Conservation (phyloP, 192 early-diverging fungal species). For the Coemansia sp. region DNA sequence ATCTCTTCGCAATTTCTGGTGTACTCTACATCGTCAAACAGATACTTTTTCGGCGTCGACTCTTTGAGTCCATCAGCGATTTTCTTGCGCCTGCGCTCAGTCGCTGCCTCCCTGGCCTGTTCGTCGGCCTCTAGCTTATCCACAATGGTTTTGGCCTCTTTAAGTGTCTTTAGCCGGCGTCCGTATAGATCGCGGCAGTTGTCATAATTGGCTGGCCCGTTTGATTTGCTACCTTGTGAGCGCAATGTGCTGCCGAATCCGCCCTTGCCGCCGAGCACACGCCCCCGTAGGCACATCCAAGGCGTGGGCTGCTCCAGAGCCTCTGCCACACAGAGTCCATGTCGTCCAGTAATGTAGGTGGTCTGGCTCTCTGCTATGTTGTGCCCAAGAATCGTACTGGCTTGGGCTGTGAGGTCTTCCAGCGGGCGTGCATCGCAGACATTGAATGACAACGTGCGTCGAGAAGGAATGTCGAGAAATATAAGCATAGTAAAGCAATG, state of each 20-base stretch:
- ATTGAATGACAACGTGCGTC: slow-evolving; percentile 17
- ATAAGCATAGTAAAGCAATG: slow-evolving; percentile 26
- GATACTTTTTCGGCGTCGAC: slow-evolving; percentile 66
- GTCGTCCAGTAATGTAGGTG: slow-evolving; percentile 32
- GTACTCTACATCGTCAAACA: slow-evolving; percentile 86
- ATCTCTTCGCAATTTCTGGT: slow-evolving; percentile 67
- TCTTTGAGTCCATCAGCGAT: slow-evolving; percentile 80
- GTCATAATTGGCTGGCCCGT: slow-evolving; percentile 92
- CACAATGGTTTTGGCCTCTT: slow-evolving; percentile 83
- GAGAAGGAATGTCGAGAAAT: slow-evolving; percentile 26
- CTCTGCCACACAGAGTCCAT: slow-evolving; percentile 27
- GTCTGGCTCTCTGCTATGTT: not conserved
- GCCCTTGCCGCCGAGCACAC: slow-evolving; percentile 86
- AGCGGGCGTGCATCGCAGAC: slow-evolving; percentile 34
- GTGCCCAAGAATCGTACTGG: slow-evolving; percentile 5
- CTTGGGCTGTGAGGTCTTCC: slow-evolving; percentile 26
- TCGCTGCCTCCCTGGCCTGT: slow-evolving; percentile 25
- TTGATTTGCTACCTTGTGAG: slow-evolving; percentile 87
- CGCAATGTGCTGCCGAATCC: slow-evolving; percentile 96
- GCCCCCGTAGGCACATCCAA: slow-evolving; percentile 32
- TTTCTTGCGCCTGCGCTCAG: slow-evolving; percentile 80
- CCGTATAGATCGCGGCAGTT: slow-evolving; percentile 93
- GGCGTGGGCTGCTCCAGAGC: slow-evolving; percentile 8
- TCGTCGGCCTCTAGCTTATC: slow-evolving; percentile 28
- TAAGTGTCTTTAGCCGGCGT: slow-evolving; percentile 83